Base-by-base conservation (phyloP, 108 stramenopile species). In the Skeletonema costatum region DNA sequence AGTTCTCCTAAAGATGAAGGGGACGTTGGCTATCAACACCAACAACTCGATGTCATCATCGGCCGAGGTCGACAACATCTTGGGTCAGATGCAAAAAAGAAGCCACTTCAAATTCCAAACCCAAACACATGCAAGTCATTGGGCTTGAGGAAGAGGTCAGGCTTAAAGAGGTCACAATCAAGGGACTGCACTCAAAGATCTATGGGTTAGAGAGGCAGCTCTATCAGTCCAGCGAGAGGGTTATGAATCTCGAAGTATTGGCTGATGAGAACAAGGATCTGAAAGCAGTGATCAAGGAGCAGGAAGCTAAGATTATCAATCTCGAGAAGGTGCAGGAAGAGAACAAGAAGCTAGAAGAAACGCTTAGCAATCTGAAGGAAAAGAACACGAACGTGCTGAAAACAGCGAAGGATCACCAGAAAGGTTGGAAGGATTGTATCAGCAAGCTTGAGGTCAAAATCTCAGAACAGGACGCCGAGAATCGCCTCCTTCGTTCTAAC, bases 311-410 rank as follows among this genome's bases (percentile, higher is more conserved):
- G n/a, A 50, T 17, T 16, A 17, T 5, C 3, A 2, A 14, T 2
- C 14, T 60, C 60, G 60, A 36, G 63, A 16, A 64, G 8, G 2
- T 61, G 19, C 31, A 73, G 11, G n/a, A 39, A 32, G 50, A 63
- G 50, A 46, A 64, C 31, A 38, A 64, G 44, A 8, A 31, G 17
- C 38, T 67, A 2, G 5, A 48, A 38, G 44, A 36, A n/a, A 0
- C 5, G 41, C 8, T 73, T 30, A 7, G 0, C 25, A 14, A 14
- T 5, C 44, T 74, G 7, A 48, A 65, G 46, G 64, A 66, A 19
- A 32, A 74, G n/a, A 72, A 62, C 46, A 42, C 32, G 36, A 35
- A 41, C 14, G 30, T 71, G 36, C 12, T 58, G 31, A 21, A 60
- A 38, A 46, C 60, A 62, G 21, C 21, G 17, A 62, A 62, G 42